phyloP scores from a whole-genome alignment of 164 flowering plant species.

The Platanus orientalis region DNA sequence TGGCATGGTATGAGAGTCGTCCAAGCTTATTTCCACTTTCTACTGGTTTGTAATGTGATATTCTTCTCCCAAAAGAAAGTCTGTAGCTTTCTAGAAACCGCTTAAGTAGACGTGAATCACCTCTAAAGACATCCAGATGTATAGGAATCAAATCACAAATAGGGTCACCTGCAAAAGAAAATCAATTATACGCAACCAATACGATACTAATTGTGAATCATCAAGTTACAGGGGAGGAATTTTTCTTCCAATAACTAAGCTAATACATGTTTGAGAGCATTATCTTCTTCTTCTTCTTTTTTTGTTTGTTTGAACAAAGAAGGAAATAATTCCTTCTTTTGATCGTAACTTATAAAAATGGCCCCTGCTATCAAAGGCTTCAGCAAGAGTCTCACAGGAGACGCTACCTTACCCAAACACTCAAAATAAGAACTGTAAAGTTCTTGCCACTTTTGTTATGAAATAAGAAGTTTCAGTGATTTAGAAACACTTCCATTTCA shows the following conservation, averaged over 20 bases:
- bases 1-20: constrained; percentile 74
- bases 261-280: background rate
- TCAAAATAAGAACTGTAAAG: too few relatives aligned
- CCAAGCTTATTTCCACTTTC: constrained; percentile 27
- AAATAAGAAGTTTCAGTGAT: too few relatives aligned
- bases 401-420: too few relatives aligned
- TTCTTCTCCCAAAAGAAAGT: constrained; percentile 50
- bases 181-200: background rate
- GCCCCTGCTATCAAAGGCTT: too few relatives aligned
- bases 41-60: constrained; percentile 12
- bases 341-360: too few relatives aligned
- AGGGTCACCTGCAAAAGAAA: constrained; percentile 70
- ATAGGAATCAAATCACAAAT: constrained; percentile 77
- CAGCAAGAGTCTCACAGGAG: too few relatives aligned
- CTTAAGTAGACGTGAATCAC: constrained; percentile 56
- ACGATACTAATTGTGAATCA: background rate
- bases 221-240: background rate
- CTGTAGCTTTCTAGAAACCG: constrained; percentile 61
- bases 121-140: constrained; percentile 79
- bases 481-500: too few relatives aligned
- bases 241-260: background rate
- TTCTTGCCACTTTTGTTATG: too few relatives aligned
- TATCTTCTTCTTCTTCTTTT: too few relatives aligned
- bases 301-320: too few relatives aligned
- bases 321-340: too few relatives aligned